phyloP scores from a whole-genome alignment of 345 rosid genomes.

The Garcia nutans region DNA sequence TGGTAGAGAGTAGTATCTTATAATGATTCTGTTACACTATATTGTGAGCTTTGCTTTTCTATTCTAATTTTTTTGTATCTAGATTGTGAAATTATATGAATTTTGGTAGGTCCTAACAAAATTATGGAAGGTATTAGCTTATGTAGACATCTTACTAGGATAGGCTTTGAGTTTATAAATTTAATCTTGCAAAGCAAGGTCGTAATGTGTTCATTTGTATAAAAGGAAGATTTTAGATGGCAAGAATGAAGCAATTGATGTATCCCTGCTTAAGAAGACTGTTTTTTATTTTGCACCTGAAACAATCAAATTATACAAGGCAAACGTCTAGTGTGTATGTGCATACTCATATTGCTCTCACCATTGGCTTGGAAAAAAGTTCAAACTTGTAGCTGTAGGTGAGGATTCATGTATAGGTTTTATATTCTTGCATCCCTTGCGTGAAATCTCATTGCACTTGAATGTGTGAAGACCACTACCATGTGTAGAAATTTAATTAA shows the following conservation, averaged over 20 bases:
- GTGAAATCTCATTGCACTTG: neutral
- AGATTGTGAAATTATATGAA: neutral
- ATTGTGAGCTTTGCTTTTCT: conserved; percentile 4
- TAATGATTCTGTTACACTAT: conserved; percentile 2
- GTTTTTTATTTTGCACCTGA: neutral
- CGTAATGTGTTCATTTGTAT: neutral
- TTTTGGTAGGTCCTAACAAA: neutral
- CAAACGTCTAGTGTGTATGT: neutral
- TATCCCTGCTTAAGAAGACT: neutral
- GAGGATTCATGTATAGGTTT: neutral
- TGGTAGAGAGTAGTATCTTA: conserved; percentile 45
- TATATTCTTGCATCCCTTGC: neutral
- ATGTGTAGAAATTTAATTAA: neutral
- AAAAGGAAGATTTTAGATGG: neutral
- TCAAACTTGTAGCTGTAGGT: neutral
- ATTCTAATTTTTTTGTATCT: neutral
- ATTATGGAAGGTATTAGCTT: neutral
- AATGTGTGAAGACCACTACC: neutral
- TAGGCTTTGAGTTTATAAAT: neutral
- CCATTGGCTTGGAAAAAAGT: neutral
- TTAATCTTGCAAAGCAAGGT: neutral
- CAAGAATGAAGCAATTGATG: neutral
- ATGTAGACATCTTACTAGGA: neutral
- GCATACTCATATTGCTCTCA: neutral
- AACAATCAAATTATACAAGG: conserved; percentile 1